phyloP scores from a whole-genome alignment of 192 early-diverging fungal genomes.

The Phycomyces blakesleeanus region DNA sequence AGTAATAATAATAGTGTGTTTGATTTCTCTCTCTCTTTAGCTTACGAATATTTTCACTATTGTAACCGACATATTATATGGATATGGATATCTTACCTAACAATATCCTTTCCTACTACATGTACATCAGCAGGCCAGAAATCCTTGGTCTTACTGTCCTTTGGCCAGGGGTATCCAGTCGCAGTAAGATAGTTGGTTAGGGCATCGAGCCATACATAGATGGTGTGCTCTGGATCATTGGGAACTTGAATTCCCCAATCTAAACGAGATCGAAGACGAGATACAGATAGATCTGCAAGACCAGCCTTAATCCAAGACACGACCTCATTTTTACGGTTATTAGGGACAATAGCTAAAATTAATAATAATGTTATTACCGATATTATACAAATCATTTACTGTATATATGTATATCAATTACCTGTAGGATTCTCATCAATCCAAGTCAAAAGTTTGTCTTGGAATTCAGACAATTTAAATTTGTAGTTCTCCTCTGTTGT shows the following conservation, averaged over 20 bases:
- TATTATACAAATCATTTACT: background rate
- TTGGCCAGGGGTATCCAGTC: constrained; percentile 75
- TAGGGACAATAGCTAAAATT: constrained; percentile 59
- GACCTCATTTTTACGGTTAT: constrained; percentile 61
- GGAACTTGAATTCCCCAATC: constrained; percentile 94
- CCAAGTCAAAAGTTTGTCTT: constrained; percentile 63
- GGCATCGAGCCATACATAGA: constrained; percentile 98
- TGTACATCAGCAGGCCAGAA: constrained; percentile 76
- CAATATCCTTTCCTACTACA: constrained; percentile 93
- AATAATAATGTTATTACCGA: background rate
- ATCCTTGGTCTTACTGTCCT: constrained; percentile 11
- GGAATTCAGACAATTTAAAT: constrained; percentile 70
- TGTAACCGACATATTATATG: too few species aligned
- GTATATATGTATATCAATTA: background rate
- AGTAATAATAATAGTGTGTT: background rate
- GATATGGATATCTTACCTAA: too few species aligned
- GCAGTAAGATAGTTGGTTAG: constrained; percentile 90
- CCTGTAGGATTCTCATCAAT: constrained; percentile 58
- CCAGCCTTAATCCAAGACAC: constrained; percentile 53
- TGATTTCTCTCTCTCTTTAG: too few species aligned
- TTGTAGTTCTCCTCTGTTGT: constrained; percentile 92
- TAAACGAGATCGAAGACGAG: constrained; percentile 70
- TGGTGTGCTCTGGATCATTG: constrained; percentile 77
- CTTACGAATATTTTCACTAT: too few species aligned
- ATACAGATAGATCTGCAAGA: constrained; percentile 80